Base-by-base conservation (phyloP, 1,284 basidiomycete species). In the Ceratobasidium sp. region DNA sequence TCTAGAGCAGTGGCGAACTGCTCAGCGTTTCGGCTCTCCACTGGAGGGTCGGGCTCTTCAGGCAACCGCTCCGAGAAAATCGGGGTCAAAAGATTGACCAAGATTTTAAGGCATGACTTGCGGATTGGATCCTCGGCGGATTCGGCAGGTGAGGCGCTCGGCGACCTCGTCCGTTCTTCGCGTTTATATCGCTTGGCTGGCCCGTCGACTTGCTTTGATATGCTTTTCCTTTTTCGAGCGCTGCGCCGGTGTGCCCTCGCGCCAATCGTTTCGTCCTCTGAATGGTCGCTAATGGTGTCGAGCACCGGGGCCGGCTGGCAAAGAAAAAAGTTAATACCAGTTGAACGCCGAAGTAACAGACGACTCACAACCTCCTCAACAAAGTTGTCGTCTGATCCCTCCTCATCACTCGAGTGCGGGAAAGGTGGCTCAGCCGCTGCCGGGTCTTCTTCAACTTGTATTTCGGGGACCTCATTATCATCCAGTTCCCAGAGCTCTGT, bases 1-100 rank as follows among this genome's bases (percentile, higher is more conserved):
- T 94, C 92, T 76, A 94, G 85, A 72, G 90, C 88, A 65, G 83
- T 81, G 75, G 90, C 86, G 82, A 90, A 94, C 56, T 82, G 81
- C 76, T 41, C 80, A 81, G 65, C 63, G 14, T 58, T 51, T 24
- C 41, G 51, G 19, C 46, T 68, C 16, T 72, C 46, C 7, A 62
- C 34, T 37, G 43, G 34, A 34, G 49, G 69, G 22, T 71, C 63
- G 27, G 41, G 78, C 41, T 75, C 74, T 51, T 73, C 39, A 29
- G 74, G 59, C 73, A 76, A 48, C 14, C 58, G 29, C 61, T 43
- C 71, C 37, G 59, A 72, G 46, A 73, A 73, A 14, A 73, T 63
- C 3, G 71, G 71, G 14, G 71, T 72, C 49, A 64, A 43, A 53
- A 71, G 34, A n/a, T 56, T 37, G 56, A 58, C 54, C 41, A 66